A percentile compares a stretch with the other conserved stretches of the same genome.
Conservation (phyloP, 192 early-diverging fungal species). For the Coemansia sp. region DNA sequence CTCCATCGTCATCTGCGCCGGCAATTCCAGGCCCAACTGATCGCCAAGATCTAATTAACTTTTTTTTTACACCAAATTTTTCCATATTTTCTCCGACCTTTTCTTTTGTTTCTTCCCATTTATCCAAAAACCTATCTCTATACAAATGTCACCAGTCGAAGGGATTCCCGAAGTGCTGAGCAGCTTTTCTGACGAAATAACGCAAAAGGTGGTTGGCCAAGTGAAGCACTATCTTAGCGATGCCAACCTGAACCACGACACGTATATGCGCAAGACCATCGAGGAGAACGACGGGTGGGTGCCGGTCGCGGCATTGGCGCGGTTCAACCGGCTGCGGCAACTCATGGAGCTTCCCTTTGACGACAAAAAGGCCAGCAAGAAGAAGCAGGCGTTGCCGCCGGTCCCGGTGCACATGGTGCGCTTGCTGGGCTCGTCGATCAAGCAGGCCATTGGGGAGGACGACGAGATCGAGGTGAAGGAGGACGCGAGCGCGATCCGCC, state of each 20-base stretch:
- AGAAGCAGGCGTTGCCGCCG: conserved; percentile 5
- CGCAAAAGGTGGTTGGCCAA: conserved; percentile 33
- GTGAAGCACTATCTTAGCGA: conserved; percentile 55
- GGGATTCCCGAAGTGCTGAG: conserved; percentile 38
- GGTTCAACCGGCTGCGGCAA: conserved; percentile 50
- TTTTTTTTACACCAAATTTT: conserved; percentile 10
- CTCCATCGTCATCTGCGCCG: conserved; percentile 28
- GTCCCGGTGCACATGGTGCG: conserved; percentile 15
- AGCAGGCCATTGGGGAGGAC: conserved; percentile 17
- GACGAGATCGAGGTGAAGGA: conserved; percentile 37
- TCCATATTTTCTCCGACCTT: not conserved
- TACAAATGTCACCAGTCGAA: conserved; percentile 28
- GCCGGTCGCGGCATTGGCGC: conserved; percentile 19
- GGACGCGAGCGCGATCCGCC: conserved; percentile 27
- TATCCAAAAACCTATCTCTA: not conserved
- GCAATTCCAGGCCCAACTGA: conserved; percentile 7
- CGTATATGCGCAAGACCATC: conserved; percentile 39
- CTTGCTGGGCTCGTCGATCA: conserved; percentile 17
- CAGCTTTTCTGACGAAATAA: conserved; percentile 16
- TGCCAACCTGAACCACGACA: conserved; percentile 51
- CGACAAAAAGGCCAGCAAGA: conserved; percentile 3
- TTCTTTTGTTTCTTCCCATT: conserved; percentile 1
- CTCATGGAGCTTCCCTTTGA: conserved; percentile 31
- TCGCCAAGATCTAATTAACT: conserved; percentile 25
- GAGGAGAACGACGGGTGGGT: conserved; percentile 42